These are phyloP conservation scores for Mycena sp. DNA, from an alignment of 1,284 basidiomycete species.

Conservation along the genomic window DNA sequence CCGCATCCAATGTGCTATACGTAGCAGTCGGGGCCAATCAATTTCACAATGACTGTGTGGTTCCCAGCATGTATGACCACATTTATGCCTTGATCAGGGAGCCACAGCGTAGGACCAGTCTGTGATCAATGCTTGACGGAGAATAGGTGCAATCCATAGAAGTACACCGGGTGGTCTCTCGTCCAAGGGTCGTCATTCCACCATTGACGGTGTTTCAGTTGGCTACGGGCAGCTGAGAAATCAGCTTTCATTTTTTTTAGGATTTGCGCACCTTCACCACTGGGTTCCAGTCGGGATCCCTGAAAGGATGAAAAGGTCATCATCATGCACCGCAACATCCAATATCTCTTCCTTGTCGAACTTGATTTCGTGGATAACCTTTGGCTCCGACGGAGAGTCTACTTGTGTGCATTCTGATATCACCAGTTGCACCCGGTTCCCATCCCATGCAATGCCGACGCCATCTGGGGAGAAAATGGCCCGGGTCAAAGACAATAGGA, in stretches of 20 bases:
- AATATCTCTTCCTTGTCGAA: neutral
- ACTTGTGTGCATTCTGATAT: no score
- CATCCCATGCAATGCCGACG: neutral
- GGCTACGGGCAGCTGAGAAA: neutral
- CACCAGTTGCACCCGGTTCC: no score
- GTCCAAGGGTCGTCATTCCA: neutral
- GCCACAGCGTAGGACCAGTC: neutral
- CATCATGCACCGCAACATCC: neutral
- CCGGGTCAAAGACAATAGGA: neutral
- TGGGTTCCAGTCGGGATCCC: neutral
- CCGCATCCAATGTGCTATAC: no score
- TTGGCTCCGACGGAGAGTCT: neutral
- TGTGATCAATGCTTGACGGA: neutral
- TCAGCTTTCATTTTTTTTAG: neutral
- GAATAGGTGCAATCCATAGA: neutral
- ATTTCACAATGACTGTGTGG: neutral
- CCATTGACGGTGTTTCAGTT: neutral
- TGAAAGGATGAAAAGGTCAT: neutral
- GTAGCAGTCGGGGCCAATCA: neutral
- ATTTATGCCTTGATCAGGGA: neutral
- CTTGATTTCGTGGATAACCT: neutral
- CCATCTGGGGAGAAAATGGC: neutral
- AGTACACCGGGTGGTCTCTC: neutral
- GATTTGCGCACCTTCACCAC: neutral
- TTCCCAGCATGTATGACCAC: neutral